Evolutionary conservation across 2,329 filamentous ascomycete genomes (phyloP), one percentile per base, ranked within the genome.

Genomic region (Aspergillus sp.): DNA sequence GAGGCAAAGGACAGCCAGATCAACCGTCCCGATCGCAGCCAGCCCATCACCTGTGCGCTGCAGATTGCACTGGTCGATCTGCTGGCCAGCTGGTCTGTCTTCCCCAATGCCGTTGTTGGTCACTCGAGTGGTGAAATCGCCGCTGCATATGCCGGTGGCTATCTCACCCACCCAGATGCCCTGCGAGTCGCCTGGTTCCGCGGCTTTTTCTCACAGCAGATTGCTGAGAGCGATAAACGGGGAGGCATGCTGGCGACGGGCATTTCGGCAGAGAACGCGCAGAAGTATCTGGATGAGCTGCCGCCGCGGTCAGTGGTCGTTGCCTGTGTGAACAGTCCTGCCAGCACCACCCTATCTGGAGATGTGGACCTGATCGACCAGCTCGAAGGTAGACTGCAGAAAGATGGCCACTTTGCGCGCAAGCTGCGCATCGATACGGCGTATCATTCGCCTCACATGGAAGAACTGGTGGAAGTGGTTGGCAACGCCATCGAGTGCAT

Each of bases 391-490:
- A 10, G 37, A 4, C 30, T 51, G 19, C 32, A 46, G 3, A 37
- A 39, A 4, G 27, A 46, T 8, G 31, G 35, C 4, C 40, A 34
- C 5, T 53, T 51, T 31, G 30, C 34, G 3, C 40, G 51, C 9
- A 37, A 27, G 29, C 39, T 56, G 11, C 44, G 43, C 12, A 67
- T 73, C 4, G 62, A 68, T 27, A 61, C 48, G 4, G 70, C 71
- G 0, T 74, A 72, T 42, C 70, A 74, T 47, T 68, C 66, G 1
- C 57, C 59, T 27, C 67, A 72, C 41, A 71, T 71, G 66, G 3
- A 48, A 27, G 27, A 27, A 4, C 50, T 56, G 6, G 48, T 47
- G 1, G 45, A 51, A 8, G 47, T 43, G 2, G 57, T 57, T 13
- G 35, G 53, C 2, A 26, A 42, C 10, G 44, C 50, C 5, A 57